Evolutionary conservation across 352 stramenopile genomes (phyloP).

Genomic region (Phytophthora ramorum): DNA sequence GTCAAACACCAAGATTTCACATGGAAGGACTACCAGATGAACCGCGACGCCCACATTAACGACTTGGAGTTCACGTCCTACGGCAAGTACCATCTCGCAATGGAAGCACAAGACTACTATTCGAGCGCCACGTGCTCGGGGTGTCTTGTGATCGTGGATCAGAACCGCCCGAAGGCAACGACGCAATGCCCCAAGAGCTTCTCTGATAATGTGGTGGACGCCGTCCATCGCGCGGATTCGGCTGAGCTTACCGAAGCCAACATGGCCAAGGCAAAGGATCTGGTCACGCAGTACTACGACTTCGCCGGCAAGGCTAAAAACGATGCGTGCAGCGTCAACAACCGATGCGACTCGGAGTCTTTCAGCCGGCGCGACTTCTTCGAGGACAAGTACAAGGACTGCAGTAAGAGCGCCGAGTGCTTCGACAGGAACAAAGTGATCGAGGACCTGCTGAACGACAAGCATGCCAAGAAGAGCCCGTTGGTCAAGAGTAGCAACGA

Average conservation of each 20-base stretch:
- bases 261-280: constrained; percentile 30
- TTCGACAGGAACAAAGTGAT: constrained; percentile 39
- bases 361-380: constrained; percentile 58
- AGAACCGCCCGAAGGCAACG: constrained; percentile 50
- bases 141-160: constrained; percentile 64
- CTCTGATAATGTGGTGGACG: constrained; percentile 35
- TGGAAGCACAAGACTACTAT: constrained; percentile 64
- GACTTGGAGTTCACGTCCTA: constrained; percentile 47
- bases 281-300: constrained; percentile 45
- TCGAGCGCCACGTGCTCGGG: constrained; percentile 46
- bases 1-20: constrained; percentile 23
- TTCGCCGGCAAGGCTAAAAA: constrained; percentile 53
- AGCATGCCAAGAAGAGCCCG: constrained; percentile 43
- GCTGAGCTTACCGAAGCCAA: constrained; percentile 40
- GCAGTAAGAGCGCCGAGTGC: constrained; percentile 33
- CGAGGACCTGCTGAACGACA: constrained; percentile 29
- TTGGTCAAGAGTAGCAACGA: constrained; percentile 21
- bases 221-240: constrained; percentile 9
- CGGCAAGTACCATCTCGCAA: constrained; percentile 62
- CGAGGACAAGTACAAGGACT: constrained; percentile 26
- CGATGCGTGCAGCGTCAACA: constrained; percentile 53
- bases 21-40: constrained; percentile 66
- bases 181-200: constrained; percentile 48
- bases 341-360: constrained; percentile 53
- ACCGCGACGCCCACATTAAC: constrained; percentile 48